A percentile compares a stretch with the other conserved stretches of the same genome.
Evolutionary conservation across 352 stramenopile genomes (phyloP).

Genomic region (Pythium pyrilobum): DNA sequence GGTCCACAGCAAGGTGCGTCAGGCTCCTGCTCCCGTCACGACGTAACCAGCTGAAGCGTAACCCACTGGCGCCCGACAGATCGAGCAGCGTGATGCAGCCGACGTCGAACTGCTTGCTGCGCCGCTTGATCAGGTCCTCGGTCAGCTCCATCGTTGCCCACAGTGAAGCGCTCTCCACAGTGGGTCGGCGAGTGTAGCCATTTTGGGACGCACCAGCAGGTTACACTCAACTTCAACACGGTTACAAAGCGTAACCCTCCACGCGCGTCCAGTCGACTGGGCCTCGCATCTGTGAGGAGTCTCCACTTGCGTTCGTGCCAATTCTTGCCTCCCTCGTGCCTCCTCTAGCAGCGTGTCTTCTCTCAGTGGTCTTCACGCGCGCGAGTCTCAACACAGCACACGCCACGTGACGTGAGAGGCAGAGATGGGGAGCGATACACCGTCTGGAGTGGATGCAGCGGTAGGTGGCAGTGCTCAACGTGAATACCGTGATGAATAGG

Average conservation of each 20-base stretch:
- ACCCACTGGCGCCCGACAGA: constrained; percentile 35
- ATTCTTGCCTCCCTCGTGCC: no score
- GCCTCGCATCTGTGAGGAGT: neutral
- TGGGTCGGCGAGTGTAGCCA: neutral
- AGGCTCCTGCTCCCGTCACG: neutral
- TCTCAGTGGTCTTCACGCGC: no score
- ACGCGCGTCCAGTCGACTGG: neutral
- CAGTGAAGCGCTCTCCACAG: neutral
- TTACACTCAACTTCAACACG: neutral
- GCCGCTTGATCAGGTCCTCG: constrained; percentile 56
- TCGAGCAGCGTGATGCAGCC: constrained; percentile 61
- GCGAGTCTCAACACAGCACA: no score
- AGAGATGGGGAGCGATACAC: no score
- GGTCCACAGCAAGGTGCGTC: neutral
- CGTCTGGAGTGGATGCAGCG: no score
- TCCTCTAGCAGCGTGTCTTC: no score
- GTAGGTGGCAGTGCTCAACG: no score
- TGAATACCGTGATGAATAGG: no score
- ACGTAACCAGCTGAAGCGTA: neutral
- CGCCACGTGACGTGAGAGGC: no score
- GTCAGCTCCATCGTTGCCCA: constrained; percentile 49
- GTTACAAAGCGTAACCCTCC: no score
- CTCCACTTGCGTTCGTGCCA: no score
- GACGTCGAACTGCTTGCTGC: constrained; percentile 74
- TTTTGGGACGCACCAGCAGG: neutral